These are phyloP conservation scores for Talaromyces funiculosus DNA, from an alignment of 2,329 filamentous ascomycete species.

Conservation along the genomic window DNA sequence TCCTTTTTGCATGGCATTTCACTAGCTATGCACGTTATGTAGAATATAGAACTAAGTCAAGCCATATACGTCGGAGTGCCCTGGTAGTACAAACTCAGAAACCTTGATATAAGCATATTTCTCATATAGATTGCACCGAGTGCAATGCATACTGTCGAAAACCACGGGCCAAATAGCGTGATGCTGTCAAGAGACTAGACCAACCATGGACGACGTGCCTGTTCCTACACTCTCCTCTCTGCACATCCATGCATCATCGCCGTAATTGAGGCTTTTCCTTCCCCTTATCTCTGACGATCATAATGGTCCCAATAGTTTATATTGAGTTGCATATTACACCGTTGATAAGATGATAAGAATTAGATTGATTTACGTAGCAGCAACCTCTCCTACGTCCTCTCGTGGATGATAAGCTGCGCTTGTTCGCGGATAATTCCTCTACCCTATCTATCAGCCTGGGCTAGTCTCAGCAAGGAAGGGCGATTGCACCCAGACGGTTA, in stretches of 20 bases:
- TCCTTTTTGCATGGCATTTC: not conserved
- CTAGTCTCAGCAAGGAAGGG: constrained; percentile 1
- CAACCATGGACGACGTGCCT: not conserved
- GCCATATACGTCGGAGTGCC: not conserved
- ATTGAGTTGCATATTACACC: not conserved
- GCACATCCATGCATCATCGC: not conserved
- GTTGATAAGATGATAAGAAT: not conserved
- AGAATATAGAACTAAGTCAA: not conserved
- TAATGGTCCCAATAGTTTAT: not conserved
- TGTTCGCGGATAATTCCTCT: not conserved
- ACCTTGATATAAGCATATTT: not conserved
- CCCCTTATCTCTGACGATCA: not conserved
- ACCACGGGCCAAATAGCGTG: not conserved
- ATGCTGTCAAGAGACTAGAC: not conserved
- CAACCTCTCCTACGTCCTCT: not conserved
- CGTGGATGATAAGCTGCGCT: not conserved
- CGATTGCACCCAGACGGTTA: not conserved
- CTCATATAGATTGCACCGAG: not conserved
- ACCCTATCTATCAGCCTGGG: not conserved
- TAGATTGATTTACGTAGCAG: not conserved
- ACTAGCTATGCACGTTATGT: not conserved
- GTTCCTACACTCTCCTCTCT: not conserved
- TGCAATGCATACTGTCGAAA: not conserved
- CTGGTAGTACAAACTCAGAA: not conserved
- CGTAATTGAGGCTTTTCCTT: not conserved